Conservation (phyloP, 257 asterid genomes). For the Paulownia fortunei region DNA sequence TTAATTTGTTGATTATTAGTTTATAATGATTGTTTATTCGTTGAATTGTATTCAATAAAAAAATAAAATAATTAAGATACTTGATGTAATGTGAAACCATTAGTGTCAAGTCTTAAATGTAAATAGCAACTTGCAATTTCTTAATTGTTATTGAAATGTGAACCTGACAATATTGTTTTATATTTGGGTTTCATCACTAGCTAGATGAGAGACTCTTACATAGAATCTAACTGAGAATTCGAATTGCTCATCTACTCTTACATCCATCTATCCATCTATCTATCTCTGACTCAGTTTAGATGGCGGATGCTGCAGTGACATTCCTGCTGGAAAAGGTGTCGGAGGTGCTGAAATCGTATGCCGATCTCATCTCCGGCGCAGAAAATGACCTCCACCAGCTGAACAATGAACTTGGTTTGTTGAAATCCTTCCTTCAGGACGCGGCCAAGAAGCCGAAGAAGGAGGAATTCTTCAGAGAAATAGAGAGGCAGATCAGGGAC, state of each 20-base stretch:
- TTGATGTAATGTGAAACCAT: too few relatives aligned
- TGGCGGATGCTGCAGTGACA: conserved; percentile 26
- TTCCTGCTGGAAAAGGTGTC: conserved; percentile 26
- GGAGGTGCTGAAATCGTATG: background rate
- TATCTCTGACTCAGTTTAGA: background rate
- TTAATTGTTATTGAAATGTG: too few relatives aligned
- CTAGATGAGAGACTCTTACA: too few relatives aligned
- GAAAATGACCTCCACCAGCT: conserved; percentile 10
- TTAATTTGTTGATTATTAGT: too few relatives aligned
- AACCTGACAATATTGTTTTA: too few relatives aligned
- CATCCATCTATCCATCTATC: background rate
- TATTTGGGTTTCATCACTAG: too few relatives aligned
- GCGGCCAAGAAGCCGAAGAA: background rate
- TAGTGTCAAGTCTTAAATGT: too few relatives aligned
- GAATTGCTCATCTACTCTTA: background rate
- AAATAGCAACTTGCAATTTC: too few relatives aligned
- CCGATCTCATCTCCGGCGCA: background rate
- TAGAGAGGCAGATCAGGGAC: conserved; percentile 26
- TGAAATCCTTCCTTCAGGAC: background rate
- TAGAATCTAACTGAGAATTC: background rate
- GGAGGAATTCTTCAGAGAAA: background rate
- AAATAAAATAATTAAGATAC: too few relatives aligned
- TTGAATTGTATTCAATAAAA: too few relatives aligned
- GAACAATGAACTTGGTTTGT: background rate
- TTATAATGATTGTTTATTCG: too few relatives aligned